Base-by-base conservation (phyloP, 1,284 basidiomycete species). In the Ustilago curta region DNA sequence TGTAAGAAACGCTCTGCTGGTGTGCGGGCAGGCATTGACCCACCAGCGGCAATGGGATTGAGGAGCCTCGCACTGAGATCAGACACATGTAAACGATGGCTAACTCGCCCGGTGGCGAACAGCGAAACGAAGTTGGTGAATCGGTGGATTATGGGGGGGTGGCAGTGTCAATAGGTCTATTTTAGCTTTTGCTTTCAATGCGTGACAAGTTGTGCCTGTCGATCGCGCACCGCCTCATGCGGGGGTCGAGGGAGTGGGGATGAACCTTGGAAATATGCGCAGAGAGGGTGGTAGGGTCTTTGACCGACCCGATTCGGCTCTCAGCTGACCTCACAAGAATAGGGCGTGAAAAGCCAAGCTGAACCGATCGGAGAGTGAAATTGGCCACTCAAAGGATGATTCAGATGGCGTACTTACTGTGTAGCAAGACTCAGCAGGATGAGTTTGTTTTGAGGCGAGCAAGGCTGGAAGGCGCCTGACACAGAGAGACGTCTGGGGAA, bases 221-320 rank as follows among this genome's bases (percentile, higher is more conserved):
- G 52, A 54, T 61, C 59, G 35, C 18, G 49, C 37, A 25, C 19
- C 52, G n/a, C 29, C n/a, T n/a, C 47, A 31, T 16, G 14, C 11
- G 14, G 35, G 35, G 35, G 45, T 27, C 7, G 27, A 27, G 27
- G 9, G 40, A 27, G 19, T 12, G 18, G 29, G 25, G 25, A 3
- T 45, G 37, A 35, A 51, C 8, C 21, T 56, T 53, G 47, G 60
- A 56, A 51, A 48, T 60, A n/a, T n/a, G n/a, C n/a, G 59, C 59
- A 50, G 59, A 60, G 59, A 60, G 39, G 12, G 12, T 4, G 44
- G 23, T n/a, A n/a, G n/a, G 31, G 27, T 27, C 31, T 32, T 32
- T 32, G 6, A 32, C 2, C 11, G 4, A 2, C 35, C 35, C 35
- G 35, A 48, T 48, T 48, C 29, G 47, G 29, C 47, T 48, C 47